A percentile compares a stretch with the other conserved stretches of the same genome.
These are phyloP conservation scores for Exophiala mesophila DNA, from an alignment of 2,329 filamentous ascomycete species.

Conservation along the genomic window DNA sequence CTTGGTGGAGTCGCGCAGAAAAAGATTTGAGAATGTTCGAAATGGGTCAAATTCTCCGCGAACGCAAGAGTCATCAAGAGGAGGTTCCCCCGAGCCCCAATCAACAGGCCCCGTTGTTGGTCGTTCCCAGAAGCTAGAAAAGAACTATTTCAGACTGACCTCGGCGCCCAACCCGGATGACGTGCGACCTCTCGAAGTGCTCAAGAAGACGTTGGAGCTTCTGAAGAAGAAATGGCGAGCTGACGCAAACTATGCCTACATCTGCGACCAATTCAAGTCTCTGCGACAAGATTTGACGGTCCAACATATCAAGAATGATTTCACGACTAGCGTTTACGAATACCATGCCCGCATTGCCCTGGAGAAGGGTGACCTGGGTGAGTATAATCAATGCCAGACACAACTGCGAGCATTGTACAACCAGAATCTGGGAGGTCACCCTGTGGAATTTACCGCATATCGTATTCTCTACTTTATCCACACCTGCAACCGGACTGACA, in stretches of 20 bases:
- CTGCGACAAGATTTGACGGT: conserved; percentile 97
- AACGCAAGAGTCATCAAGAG: conserved; percentile 34
- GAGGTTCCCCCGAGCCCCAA: conserved; percentile 44
- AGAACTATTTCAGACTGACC: conserved; percentile 90
- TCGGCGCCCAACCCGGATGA: conserved; percentile 81
- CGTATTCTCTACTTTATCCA: conserved; percentile 99
- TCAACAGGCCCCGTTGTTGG: conserved; percentile 71
- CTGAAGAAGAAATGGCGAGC: conserved; percentile 92
- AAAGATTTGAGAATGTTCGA: conserved; percentile 66
- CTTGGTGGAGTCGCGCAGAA: conserved; percentile 74
- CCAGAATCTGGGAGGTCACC: conserved; percentile 79
- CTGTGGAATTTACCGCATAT: conserved; percentile 96
- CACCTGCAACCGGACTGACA: conserved; percentile 93
- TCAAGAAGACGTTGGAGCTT: conserved; percentile 79
- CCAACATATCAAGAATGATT: conserved; percentile 92
- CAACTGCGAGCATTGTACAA: conserved; percentile 89
- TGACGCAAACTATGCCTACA: conserved; percentile 92
- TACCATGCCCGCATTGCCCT: conserved; percentile 95
- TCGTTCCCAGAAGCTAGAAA: conserved; percentile 78
- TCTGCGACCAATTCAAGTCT: conserved; percentile 99
- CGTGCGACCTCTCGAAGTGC: conserved; percentile 75
- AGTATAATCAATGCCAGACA: conserved; percentile 99
- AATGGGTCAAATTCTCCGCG: conserved; percentile 38
- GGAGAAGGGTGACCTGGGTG: conserved; percentile 98
- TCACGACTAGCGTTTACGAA: conserved; percentile 94